Evolutionary conservation across 768 basidiomycete genomes (phyloP).

Genomic region (Suillus brevipes): DNA sequence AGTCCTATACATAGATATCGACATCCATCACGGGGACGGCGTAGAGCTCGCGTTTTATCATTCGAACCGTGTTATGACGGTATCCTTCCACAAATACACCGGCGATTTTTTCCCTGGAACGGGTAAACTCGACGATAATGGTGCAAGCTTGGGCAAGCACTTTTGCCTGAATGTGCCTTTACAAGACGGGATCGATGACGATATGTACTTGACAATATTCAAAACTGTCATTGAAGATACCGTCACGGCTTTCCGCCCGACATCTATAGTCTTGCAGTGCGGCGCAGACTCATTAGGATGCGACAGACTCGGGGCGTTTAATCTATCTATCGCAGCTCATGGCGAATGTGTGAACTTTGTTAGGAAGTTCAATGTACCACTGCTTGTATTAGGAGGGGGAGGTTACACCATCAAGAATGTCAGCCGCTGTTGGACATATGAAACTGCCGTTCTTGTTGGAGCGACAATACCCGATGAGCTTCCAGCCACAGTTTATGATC

Average conservation of each 20-base stretch:
- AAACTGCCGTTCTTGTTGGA: constrained; percentile 90
- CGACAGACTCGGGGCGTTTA: constrained; percentile 95
- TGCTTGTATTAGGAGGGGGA: constrained; percentile 91
- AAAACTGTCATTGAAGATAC: constrained; percentile 96
- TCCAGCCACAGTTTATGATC: constrained; percentile 86
- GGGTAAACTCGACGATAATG: constrained; percentile 93
- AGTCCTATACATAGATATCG: constrained; percentile 97
- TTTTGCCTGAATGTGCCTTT: constrained; percentile 95
- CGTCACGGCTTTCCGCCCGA: constrained; percentile 84
- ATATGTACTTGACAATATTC: constrained; percentile 94
- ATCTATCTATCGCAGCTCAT: constrained; percentile 94
- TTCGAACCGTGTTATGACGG: constrained; percentile 97
- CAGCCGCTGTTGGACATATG: constrained; percentile 98
- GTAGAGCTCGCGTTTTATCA: constrained; percentile 98
- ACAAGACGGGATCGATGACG: constrained; percentile 95
- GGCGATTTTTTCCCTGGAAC: constrained; percentile 99
- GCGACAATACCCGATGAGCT: constrained; percentile 82
- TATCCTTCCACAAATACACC: constrained; percentile 99
- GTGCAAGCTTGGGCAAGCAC: constrained; percentile 84
- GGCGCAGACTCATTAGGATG: constrained; percentile 96
- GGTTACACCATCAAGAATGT: constrained; percentile 98
- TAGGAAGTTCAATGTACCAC: constrained; percentile 85
- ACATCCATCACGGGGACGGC: constrained; percentile 98
- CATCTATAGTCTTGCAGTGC: constrained; percentile 92
- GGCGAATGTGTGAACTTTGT: constrained; percentile 99